A percentile compares a stretch with the other conserved stretches of the same genome.
phyloP scores from a whole-genome alignment of 306 rosid genomes.

The Cucumis melo region DNA sequence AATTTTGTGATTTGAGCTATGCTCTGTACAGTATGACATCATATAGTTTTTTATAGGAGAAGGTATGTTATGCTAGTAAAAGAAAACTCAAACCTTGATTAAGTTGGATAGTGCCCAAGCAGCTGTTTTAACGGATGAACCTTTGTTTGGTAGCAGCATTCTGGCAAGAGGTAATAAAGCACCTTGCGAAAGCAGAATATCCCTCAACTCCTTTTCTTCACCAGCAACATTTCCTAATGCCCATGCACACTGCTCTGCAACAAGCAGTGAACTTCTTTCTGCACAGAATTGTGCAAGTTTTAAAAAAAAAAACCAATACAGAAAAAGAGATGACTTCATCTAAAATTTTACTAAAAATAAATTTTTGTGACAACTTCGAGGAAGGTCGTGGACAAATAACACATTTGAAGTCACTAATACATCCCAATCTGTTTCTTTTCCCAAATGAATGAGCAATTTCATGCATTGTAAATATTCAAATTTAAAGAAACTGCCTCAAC shows the following conservation, averaged over 20 bases:
- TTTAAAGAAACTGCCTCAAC: neutral
- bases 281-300: conserved; percentile 19
- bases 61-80: neutral
- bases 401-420: neutral
- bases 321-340: neutral
- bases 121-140: conserved; percentile 86
- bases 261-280: conserved; percentile 80
- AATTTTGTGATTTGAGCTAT: neutral
- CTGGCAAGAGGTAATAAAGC: conserved; percentile 85
- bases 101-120: conserved; percentile 98
- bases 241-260: conserved; percentile 97
- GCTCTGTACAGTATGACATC: neutral
- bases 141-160: conserved; percentile 76
- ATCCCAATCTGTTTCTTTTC: neutral
- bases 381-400: neutral
- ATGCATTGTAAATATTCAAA: neutral
- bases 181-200: conserved; percentile 72
- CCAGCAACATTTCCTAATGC: conserved; percentile 96
- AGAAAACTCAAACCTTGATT: conserved; percentile 54
- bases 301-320: conserved; percentile 5
- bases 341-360: neutral
- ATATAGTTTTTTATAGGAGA: neutral
- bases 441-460: neutral
- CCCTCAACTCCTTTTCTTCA: conserved; percentile 83
- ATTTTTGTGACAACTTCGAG: neutral